Base-by-base conservation (phyloP, 1,284 basidiomycete genomes). In the Ceratobasidium sp. region DNA sequence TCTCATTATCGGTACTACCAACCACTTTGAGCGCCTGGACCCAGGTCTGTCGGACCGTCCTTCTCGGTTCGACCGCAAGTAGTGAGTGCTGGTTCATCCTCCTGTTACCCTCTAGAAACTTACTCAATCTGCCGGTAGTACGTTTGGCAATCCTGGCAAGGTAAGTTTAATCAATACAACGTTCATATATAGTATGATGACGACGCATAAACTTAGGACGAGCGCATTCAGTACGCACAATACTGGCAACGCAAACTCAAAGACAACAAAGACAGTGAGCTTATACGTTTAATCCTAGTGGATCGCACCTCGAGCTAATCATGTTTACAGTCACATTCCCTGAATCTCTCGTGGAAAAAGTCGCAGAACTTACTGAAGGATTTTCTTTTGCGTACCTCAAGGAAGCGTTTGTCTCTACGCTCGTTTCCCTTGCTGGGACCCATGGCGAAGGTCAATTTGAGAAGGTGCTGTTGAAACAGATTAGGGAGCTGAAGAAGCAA, bases 371-470 rank as follows among this genome's bases (percentile, higher is more conserved):
- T 69, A 93, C 91, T 0, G 78, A 82, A 25, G 80, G 82, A 32
- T 93, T 93, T 79, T 90, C 87, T 72, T 93, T 92, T 75, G 90
- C 91, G 0, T 92, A 92, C 76, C 81, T 93, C 73, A 93, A 93
- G 75, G 91, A 93, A 78, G 89, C 85, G 3, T 93, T 93, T 73
- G 86, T 90, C 13, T 86, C 88, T 1, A 80, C 86, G 0, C 81
- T 90, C 17, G 86, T 90, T 17, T 80, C 81, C 13, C 76, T 89
- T 8, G 85, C 84, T 3, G 67, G 49, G 8, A 70, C 34, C 15
- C 82, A 81, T 27, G 78, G 82, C 22, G 82, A 84, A 70, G 80
- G 80, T 2, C 71, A 80, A 6, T 92, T 92, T 75, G 77, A 75
- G 0, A 73, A 75, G 6, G 74, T 85, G 1, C 72, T 92, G 52